Evolutionary conservation across 31 red algal species (phyloP), one percentile per base, ranked within the genome.

Genomic region (Bonnemaisonia californica): DNA sequence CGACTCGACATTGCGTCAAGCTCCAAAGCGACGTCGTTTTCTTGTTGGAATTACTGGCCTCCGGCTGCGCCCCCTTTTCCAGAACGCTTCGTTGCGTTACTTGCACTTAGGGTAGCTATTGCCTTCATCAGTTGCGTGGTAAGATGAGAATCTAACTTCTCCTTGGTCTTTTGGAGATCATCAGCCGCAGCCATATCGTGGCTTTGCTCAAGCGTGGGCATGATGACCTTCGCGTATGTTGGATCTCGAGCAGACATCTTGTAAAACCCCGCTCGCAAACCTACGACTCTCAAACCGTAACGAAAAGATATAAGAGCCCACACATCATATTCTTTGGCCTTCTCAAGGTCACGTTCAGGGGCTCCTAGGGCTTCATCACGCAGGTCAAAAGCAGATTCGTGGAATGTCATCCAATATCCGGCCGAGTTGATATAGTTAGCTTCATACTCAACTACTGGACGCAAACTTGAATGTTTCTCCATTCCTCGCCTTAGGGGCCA

Each of bases 401-500:
- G 27, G 28, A 42, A 71, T 5, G 74, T 19, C 51, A 62, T 36
- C 74, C 45, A 62, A 23, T 62, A 78, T 28, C 74, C 74, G 18
- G 54, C 28, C 1, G 56, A n/a, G 38, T 78, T 78, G 2, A 61
- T 3, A 33, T 61, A 78, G 45, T 78, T 78, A 2, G 56, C 28
- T 34, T 78, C 74, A 37, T 78, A 71, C 67, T 71, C 67, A 11
- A 71, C 9, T 12, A 71, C 67, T 16, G 67, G 29, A 27, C 67
- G 12, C 60, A 64, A 24, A 55, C 48, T 21, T 16, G 48, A 21
- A 55, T n/a, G n/a, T n/a, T n/a, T n/a, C n/a, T n/a, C n/a, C n/a
- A n/a, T n/a, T n/a, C n/a, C n/a, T n/a, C 67, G 45, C 3, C 73
- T 33, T 11, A 87, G 16, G 18, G 61, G 62, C 84, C 74, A 87